phyloP scores from a whole-genome alignment of 805 yeast genomes.

The Ogataea minuta region DNA sequence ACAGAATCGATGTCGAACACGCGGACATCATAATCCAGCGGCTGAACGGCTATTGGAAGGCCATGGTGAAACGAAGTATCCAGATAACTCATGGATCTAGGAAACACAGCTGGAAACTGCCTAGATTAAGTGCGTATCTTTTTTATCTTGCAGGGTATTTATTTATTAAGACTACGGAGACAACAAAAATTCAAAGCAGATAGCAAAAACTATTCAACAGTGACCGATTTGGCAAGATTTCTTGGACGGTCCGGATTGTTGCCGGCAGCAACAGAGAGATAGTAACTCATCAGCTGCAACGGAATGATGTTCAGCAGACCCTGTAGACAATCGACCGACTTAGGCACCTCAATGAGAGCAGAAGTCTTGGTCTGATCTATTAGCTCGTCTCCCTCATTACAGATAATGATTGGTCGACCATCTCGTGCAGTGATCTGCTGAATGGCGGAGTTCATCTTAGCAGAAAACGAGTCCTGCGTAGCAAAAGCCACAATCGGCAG shows the following conservation, averaged over 20 bases:
- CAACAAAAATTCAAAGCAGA: constrained; percentile 5
- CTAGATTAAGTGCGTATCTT: not conserved
- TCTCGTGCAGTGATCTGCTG: constrained; percentile 97
- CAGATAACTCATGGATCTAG: constrained; percentile 17
- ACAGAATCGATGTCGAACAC: constrained; percentile 55
- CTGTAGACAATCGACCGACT: constrained; percentile 95
- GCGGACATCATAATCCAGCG: constrained; percentile 69
- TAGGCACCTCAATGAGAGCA: constrained; percentile 85
- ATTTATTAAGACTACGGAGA: constrained; percentile 1
- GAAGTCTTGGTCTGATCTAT: constrained; percentile 54
- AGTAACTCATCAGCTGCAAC: constrained; percentile 91
- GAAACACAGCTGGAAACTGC: too few species aligned
- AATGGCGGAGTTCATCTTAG: constrained; percentile 92
- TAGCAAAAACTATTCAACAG: constrained; percentile 67
- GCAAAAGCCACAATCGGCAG: constrained; percentile 95
- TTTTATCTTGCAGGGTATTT: constrained; percentile 12
- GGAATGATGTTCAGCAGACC: constrained; percentile 94
- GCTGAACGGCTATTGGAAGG: constrained; percentile 51
- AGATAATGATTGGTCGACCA: constrained; percentile 92
- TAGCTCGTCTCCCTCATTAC: constrained; percentile 76
- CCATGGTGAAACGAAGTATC: constrained; percentile 48
- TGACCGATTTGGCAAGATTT: constrained; percentile 96
- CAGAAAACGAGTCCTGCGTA: constrained; percentile 93
- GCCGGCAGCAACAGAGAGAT: constrained; percentile 94
- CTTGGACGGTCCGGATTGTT: constrained; percentile 98